Percentiles rank a stretch among this genome's conserved stretches.
Conservation (phyloP, 2,329 filamentous ascomycete genomes). For the Tolypocladium inflatum region DNA sequence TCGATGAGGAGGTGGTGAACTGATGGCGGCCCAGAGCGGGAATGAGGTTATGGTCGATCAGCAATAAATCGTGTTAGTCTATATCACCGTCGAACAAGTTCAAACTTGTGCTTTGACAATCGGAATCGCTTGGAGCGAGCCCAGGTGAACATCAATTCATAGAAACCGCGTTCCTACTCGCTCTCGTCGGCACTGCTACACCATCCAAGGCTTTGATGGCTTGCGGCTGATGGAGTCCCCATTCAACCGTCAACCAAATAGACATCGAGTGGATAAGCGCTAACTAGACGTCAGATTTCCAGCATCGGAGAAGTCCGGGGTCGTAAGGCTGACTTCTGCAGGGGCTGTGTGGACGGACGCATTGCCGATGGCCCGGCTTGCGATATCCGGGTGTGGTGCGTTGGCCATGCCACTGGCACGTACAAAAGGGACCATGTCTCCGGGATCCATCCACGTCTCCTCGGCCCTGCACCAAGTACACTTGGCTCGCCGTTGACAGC, state of each 20-base stretch:
- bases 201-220: not conserved
- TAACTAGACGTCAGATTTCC: not conserved
- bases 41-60: no score
- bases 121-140: no score
- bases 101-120: no score
- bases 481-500: not conserved
- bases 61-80: no score
- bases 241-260: not conserved
- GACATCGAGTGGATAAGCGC: not conserved
- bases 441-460: not conserved
- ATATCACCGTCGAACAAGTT: no score
- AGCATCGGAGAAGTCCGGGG: not conserved
- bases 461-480: not conserved
- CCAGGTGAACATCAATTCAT: not conserved
- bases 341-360: not conserved
- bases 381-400: not conserved
- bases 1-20: conserved; percentile 40
- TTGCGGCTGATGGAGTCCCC: not conserved
- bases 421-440: not conserved
- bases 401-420: not conserved
- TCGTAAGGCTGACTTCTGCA: not conserved
- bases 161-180: not conserved
- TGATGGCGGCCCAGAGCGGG: no score
- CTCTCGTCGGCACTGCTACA: not conserved
- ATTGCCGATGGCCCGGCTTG: not conserved